Evolutionary conservation across 176 grass and related monocot genomes (phyloP).

Genomic region (Hordeum marinum): DNA sequence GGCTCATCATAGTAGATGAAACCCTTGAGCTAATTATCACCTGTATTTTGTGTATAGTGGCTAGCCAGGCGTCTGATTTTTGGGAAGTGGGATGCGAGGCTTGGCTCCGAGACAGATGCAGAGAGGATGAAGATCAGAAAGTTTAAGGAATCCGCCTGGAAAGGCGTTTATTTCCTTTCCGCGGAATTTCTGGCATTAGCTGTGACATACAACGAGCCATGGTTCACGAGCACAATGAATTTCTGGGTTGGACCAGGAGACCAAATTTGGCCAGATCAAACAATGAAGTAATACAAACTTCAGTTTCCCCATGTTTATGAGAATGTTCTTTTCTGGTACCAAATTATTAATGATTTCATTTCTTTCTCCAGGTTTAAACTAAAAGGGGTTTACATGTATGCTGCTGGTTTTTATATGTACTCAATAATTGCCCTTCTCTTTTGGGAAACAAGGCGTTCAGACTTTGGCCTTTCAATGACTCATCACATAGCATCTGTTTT

Average conservation of each 20-base stretch:
- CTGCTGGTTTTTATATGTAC: slow-evolving; percentile 76
- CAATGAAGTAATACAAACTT: slow-evolving; percentile 51
- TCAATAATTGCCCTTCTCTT: slow-evolving; percentile 83
- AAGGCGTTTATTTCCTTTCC: slow-evolving; percentile 76
- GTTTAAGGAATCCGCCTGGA: slow-evolving; percentile 90
- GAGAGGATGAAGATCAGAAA: slow-evolving; percentile 62
- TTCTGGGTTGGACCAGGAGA: slow-evolving; percentile 80
- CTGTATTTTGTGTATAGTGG: slow-evolving; percentile 31
- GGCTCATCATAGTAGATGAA: background rate
- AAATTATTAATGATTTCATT: background rate
- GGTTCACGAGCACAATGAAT: slow-evolving; percentile 71
- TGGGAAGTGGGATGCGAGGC: slow-evolving; percentile 22
- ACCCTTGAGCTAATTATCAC: slow-evolving; percentile 1
- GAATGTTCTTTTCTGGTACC: background rate
- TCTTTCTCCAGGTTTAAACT: slow-evolving; percentile 52
- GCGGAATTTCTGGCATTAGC: slow-evolving; percentile 55
- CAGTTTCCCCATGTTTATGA: background rate
- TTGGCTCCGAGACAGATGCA: slow-evolving; percentile 15
- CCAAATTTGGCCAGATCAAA: slow-evolving; percentile 81
- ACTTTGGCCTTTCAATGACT: slow-evolving; percentile 73
- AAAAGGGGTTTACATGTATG: slow-evolving; percentile 80
- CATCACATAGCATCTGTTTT: slow-evolving; percentile 61
- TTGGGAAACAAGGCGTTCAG: slow-evolving; percentile 80
- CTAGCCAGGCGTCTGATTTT: slow-evolving; percentile 53
- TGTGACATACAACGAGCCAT: slow-evolving; percentile 76